Evolutionary conservation across 2,329 filamentous ascomycete genomes (phyloP).

Genomic region (Pseudogymnoascus sp.): DNA sequence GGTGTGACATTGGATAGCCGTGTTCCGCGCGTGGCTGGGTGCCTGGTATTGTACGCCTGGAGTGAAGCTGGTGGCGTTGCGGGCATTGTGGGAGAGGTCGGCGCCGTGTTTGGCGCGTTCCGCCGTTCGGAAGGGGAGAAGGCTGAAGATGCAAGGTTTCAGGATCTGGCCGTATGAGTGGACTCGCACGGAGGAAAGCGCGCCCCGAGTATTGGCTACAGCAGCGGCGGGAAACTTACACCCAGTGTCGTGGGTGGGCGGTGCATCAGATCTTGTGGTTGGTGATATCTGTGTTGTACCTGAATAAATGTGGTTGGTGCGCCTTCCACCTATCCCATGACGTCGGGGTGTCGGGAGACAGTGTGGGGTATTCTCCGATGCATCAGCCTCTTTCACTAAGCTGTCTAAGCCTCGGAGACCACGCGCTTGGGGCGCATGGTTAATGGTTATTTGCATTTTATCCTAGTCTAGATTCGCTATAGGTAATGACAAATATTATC

Average conservation of each 20-base stretch:
- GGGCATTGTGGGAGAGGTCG: not conserved
- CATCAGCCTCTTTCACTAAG: not conserved
- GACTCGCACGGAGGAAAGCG: not conserved
- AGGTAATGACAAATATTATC: not conserved
- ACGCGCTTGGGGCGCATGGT: not conserved
- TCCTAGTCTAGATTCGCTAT: not conserved
- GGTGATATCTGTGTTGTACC: not conserved
- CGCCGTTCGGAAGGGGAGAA: not conserved
- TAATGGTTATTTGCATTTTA: not conserved
- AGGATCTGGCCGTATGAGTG: not conserved
- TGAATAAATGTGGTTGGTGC: not conserved
- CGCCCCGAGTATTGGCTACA: not conserved
- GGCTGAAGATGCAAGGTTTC: not conserved
- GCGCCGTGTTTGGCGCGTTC: not conserved
- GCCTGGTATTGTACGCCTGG: constrained; percentile 2
- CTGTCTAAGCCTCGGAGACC: not conserved
- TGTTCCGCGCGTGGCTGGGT: not conserved
- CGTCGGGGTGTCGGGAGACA: not conserved
- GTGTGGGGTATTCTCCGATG: not conserved
- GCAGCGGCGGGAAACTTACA: not conserved
- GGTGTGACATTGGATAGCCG: not conserved
- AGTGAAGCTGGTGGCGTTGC: not conserved
- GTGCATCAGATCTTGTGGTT: not conserved
- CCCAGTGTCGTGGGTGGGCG: not conserved
- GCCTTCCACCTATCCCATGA: not conserved